A percentile compares a stretch with the other conserved stretches of the same genome.
Evolutionary conservation across 73 alveolate species (phyloP).

Genomic region (Tetrahymena thermophila): DNA sequence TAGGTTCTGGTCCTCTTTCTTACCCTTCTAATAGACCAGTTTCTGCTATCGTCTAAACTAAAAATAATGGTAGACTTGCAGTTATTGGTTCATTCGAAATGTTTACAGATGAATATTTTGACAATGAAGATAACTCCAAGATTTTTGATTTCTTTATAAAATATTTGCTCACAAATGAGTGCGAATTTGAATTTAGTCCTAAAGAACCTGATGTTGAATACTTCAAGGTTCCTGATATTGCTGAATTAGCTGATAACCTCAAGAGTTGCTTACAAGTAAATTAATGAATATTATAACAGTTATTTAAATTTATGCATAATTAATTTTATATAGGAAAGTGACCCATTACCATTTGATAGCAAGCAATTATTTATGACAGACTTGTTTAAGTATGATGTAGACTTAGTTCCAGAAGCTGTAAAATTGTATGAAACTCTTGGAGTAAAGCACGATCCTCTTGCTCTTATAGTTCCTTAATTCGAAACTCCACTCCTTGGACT

Average conservation of each 20-base stretch:
- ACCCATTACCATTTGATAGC: conserved; percentile 83
- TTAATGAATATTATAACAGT: background rate
- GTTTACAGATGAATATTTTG: conserved; percentile 52
- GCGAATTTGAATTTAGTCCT: conserved; percentile 52
- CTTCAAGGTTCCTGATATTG: conserved; percentile 92
- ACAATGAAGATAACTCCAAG: conserved; percentile 55
- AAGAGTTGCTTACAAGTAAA: conserved; percentile 65
- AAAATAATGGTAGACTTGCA: conserved; percentile 42
- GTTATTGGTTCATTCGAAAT: conserved; percentile 51
- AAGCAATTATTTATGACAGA: conserved; percentile 71
- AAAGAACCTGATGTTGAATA: conserved; percentile 76
- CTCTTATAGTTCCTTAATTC: conserved; percentile 96
- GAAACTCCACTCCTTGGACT: conserved; percentile 96
- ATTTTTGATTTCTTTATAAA: conserved; percentile 71
- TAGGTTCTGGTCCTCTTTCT: conserved; percentile 86
- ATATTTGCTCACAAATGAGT: conserved; percentile 71
- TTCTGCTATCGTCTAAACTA: conserved; percentile 58
- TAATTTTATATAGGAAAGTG: conserved; percentile 59
- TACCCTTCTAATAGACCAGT: conserved; percentile 90
- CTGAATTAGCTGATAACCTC: conserved; percentile 87
- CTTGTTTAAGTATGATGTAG: conserved; percentile 84
- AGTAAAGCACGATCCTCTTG: conserved; percentile 85
- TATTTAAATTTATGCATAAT: background rate
- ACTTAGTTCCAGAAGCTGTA: conserved; percentile 82
- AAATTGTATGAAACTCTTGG: conserved; percentile 64